Evolutionary conservation across 1,284 basidiomycete genomes (phyloP), one percentile per base, ranked within the genome.

Genomic region (Pascua guehoae): DNA sequence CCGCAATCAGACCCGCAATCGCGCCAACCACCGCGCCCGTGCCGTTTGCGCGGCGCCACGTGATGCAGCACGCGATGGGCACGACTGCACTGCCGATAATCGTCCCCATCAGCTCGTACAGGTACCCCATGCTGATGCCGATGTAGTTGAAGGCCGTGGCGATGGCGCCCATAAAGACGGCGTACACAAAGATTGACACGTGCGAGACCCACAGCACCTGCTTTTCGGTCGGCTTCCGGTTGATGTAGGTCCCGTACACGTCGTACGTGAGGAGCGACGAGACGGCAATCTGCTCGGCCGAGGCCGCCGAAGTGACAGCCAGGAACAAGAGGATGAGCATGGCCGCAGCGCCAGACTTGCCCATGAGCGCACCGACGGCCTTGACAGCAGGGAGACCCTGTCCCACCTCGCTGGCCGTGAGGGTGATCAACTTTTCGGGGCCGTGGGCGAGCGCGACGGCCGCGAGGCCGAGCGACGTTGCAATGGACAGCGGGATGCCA

Each of bases 261-360:
- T 92, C 90, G 67, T 90, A 92, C 0, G 90, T 91, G 67, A 91
- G 70, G 54, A 92, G 69, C 1, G 85, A 85, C 15, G 71, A 88
- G 2, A 90, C 88, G 1, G 92, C 92, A 65, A 95, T 93, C 52
- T 94, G 82, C 75, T 97, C 92, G 5, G 93, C 92, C 18, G 86
- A 86, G 16, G 87, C 87, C 0, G 91, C 89, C 15, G 87, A 89
- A 0, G 91, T 95, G 62, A 95, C 90, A 16, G 79, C 79, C 32
- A 80, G 66, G 74, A 79, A 78, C 49, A 78, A 72, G 46, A 74
- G 66, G 60, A 74, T 68, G 56, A 75, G 64, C 65, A 69, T 70
- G 37, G 70, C 68, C 16, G 65, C 83, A 1, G 88, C 91, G 41
- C 89, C 89, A 0, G 83, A 81, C 68, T 88, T 81, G 0, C 89